Evolutionary conservation across 768 basidiomycete genomes (phyloP), one percentile per base, ranked within the genome.

Genomic region (Rhodosporidiobolus odoratus): DNA sequence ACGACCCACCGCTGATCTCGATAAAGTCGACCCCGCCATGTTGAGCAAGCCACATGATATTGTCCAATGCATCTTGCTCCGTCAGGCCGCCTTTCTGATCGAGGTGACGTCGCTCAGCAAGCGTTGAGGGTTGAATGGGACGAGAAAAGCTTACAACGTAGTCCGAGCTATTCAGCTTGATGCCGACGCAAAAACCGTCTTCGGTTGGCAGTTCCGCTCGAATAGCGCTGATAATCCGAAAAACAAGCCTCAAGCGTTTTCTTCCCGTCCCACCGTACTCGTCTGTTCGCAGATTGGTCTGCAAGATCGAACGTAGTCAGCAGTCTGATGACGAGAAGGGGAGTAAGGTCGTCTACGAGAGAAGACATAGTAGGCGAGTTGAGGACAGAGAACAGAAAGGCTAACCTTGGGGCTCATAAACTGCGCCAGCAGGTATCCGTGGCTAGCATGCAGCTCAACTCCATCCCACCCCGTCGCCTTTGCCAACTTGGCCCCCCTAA

Each of bases 1-100:
- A 95, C 77, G 88, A 87, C 0, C 92, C 92, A 2, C 92, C 92
- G 65, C 88, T 90, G 68, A 95, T 85, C 79, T 95, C 92, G 60
- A 95, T 86, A 76, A 92, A 89, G 78, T 95, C 92, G 8, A 94
- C 76, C 25, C 81, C 79, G 2, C 83, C 83, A 86, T 90, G 90
- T 47, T 78, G 77, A 0, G 87, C 84, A 37, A 92, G 85, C 47
- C 82, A 78, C 25, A 80, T 78, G 19, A 92, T 81, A 75, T 92
- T 87, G 30, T 82, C 79, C 4, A 91, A 79, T 1, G 87, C 87
- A 34, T 83, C 80, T 38, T 77, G 76, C 41, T 78, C 75, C 68
- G 76, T 77, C 40, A 77, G n/a, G 0, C 76, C 76, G 8, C 76
- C 76, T 60, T 65, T 58, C 76, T 77, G 59, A 37, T 0, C 0